Evolutionary conservation across 73 alveolate genomes (phyloP).

Genomic region (Paramecium bursaria): DNA sequence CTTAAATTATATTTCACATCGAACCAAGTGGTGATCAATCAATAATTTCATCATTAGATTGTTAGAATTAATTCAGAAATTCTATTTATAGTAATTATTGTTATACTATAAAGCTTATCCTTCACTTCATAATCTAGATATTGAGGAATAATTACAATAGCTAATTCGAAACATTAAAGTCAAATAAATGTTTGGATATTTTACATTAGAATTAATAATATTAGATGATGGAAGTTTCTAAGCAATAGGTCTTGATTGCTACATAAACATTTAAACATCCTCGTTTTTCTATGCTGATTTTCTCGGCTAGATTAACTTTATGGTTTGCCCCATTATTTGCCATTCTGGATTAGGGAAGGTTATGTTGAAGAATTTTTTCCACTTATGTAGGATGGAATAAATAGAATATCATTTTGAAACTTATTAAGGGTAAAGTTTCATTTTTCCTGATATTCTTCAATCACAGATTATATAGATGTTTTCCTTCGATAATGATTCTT

Average conservation of each 20-base stretch:
- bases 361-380: background rate
- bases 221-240: conserved; percentile 4
- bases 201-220: conserved; percentile 18
- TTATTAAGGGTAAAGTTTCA: conserved; percentile 3
- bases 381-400: conserved; percentile 17
- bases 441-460: conserved; percentile 30
- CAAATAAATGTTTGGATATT: conserved; percentile 48
- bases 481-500: background rate
- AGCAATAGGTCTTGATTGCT: conserved; percentile 53
- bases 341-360: conserved; percentile 42
- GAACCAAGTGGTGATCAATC: background rate
- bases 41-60: conserved; percentile 2
- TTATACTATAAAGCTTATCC: conserved; percentile 26
- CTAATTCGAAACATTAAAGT: background rate
- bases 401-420: conserved; percentile 18
- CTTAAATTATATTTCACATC: conserved; percentile 45
- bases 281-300: background rate
- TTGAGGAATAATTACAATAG: background rate
- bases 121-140: background rate
- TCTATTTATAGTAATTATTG: conserved; percentile 11
- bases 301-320: background rate
- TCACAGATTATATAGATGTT: conserved; percentile 11
- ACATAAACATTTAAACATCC: background rate
- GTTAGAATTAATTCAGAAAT: too few species aligned
- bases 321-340: conserved; percentile 7